Conservation (phyloP, 805 yeast species). For the Nakazawaea populi region DNA sequence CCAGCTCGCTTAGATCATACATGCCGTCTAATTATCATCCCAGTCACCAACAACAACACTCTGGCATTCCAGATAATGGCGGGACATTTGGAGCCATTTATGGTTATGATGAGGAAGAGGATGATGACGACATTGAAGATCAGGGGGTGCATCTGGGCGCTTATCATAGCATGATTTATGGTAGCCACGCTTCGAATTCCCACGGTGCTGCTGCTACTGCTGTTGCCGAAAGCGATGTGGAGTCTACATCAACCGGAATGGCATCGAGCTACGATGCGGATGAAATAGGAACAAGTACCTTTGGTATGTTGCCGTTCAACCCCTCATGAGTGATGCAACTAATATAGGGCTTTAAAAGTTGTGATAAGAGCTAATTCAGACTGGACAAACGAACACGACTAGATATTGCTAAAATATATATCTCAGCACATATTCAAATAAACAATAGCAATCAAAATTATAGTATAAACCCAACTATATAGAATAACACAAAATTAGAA, state of each 20-base stretch:
- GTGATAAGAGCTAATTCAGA: too few species aligned
- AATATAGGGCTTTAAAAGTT: too few species aligned
- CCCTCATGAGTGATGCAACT: conserved; percentile 9
- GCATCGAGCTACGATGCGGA: conserved; percentile 5
- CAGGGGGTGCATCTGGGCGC: conserved; percentile 16
- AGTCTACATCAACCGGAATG: background rate
- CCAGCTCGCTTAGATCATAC: background rate
- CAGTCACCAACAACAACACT: conserved; percentile 3
- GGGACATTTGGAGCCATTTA: conserved; percentile 13
- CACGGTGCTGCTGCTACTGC: background rate
- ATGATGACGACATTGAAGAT: conserved; percentile 24
- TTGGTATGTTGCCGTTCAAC: conserved; percentile 17
- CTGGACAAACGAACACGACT: too few species aligned
- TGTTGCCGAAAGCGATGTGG: background rate
- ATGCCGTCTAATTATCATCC: conserved; percentile 7
- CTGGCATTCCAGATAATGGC: conserved; percentile 2
- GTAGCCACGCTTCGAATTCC: background rate
- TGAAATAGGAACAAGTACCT: conserved; percentile 10
- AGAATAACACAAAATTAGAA: too few species aligned
- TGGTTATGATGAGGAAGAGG: conserved; percentile 12
- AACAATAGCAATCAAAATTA: too few species aligned
- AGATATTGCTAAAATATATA: too few species aligned
- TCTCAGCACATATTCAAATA: too few species aligned
- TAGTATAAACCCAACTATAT: too few species aligned
- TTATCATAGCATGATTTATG: background rate